Percentiles rank a stretch among this genome's conserved stretches.
These are phyloP conservation scores for Trichosanthes truncata DNA, from an alignment of 306 rosid species.

Conservation along the genomic window DNA sequence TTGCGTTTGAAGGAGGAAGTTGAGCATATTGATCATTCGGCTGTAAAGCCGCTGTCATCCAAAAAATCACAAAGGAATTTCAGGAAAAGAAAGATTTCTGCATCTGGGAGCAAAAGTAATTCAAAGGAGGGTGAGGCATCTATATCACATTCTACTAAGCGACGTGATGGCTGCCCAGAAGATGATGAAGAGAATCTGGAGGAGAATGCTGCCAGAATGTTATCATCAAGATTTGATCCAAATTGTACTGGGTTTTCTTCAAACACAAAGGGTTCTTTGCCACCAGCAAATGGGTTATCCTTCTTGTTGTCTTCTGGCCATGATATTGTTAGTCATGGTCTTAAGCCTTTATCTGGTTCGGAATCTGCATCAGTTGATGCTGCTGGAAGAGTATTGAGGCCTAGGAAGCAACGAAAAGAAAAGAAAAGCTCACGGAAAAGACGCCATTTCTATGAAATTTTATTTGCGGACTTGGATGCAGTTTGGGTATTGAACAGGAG, in stretches of 20 bases:
- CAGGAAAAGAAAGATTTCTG: constrained; percentile 33
- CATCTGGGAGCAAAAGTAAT: constrained; percentile 21
- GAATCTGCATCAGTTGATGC: constrained; percentile 65
- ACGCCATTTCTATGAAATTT: constrained; percentile 86
- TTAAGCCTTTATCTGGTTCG: constrained; percentile 44
- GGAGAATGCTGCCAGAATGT: constrained; percentile 96
- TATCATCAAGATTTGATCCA: constrained; percentile 97
- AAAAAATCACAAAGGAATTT: constrained; percentile 38
- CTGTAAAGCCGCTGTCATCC: constrained; percentile 34
- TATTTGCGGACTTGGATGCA: constrained; percentile 50
- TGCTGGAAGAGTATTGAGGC: constrained; percentile 67
- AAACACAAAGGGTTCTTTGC: constrained; percentile 39
- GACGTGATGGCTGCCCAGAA: constrained; percentile 37
- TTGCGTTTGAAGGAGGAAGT: constrained; percentile 14
- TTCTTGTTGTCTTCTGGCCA: constrained; percentile 37
- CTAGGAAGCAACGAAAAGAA: constrained; percentile 55
- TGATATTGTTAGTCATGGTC: constrained; percentile 34
- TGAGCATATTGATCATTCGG: constrained; percentile 19
- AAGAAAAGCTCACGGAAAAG: constrained; percentile 58
- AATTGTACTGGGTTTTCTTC: constrained; percentile 79
- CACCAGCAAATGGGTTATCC: constrained; percentile 43
- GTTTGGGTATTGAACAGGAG: constrained; percentile 61
- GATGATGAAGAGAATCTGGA: constrained; percentile 93
- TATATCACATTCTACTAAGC: constrained; percentile 25
- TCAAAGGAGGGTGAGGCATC: constrained; percentile 38